Evolutionary conservation across 805 yeast genomes (phyloP), one percentile per base, ranked within the genome.

Genomic region (Martiniozyma abietophila): DNA sequence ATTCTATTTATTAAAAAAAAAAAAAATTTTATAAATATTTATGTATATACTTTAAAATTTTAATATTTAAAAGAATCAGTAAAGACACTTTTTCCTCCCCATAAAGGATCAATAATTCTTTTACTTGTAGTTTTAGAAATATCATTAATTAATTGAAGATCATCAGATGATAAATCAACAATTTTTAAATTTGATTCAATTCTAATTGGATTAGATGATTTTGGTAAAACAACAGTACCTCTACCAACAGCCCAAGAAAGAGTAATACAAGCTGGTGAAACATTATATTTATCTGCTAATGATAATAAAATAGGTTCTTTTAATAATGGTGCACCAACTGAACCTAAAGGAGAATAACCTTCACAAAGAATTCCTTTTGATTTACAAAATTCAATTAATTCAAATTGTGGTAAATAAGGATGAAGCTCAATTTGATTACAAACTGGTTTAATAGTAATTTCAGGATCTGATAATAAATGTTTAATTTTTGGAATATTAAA

Each of bases 271-370:
- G 77, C 79, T 6, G 77, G 66, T 8, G 62, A 43, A 27, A 59
- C 62, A 7, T 49, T 49, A 39, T 59, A 50, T 40, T 63, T 66
- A 28, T 65, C 51, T 8, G 79, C 74, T 24, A 76, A 47, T 5
- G 56, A 56, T 3, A 48, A 39, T 14, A 77, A 48, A 5, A 58
- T 51, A 18, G 58, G 63, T 44, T 75, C 67, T 18, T 56, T 50
- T 39, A 73, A 54, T 11, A 74, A 44, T 10, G 80, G 77, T 8
- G 77, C 67, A 38, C 65, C 69, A 6, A 61, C 56, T 20, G 79
- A 67, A 7, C 86, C 89, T 45, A 83, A 63, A 18, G 94, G 92
- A 20, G 84, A 76, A 59, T 81, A 84, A 8, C 94, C 94, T 53
- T 79, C 79, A 35, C 79, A 54, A 22, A 63, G 53, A 40, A 79